Conservation (phyloP, 805 yeast species). For the Metschnikowia colocasiae region DNA sequence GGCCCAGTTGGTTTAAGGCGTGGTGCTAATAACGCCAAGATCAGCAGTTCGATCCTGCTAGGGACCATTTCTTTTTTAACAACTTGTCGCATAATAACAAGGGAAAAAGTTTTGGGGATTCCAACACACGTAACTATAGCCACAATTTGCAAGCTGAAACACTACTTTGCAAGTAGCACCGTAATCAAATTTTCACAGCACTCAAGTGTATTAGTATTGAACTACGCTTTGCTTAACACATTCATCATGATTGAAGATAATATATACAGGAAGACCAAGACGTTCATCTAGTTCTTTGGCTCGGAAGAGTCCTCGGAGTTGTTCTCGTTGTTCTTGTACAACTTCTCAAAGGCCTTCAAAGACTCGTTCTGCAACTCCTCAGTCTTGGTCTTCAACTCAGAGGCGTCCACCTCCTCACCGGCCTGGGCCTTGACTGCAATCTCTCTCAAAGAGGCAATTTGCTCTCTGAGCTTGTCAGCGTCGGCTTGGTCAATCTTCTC, state of each 20-base stretch:
- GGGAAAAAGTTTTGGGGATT: too few relatives aligned
- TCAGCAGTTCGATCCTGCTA: constrained; percentile 88
- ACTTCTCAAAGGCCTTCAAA: constrained; percentile 71
- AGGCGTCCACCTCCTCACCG: constrained; percentile 58
- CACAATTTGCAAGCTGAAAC: too few relatives aligned
- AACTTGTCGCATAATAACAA: too few relatives aligned
- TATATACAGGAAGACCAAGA: constrained; percentile 18
- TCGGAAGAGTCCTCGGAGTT: constrained; percentile 23
- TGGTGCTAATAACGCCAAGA: constrained; percentile 57
- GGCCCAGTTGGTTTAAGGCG: constrained; percentile 56
- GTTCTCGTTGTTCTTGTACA: constrained; percentile 30
- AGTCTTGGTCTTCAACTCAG: constrained; percentile 66
- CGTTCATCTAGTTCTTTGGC: constrained; percentile 24
- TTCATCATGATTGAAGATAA: constrained; percentile 9
- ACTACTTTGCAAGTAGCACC: too few relatives aligned
- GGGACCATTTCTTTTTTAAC: constrained; percentile 56
- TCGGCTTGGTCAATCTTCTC: constrained; percentile 45
- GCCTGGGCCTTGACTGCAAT: constrained; percentile 61
- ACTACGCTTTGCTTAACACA: too few relatives aligned
- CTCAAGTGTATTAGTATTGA: too few relatives aligned
- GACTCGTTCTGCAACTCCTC: constrained; percentile 74
- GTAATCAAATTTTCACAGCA: too few relatives aligned
- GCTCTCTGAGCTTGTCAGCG: constrained; percentile 40
- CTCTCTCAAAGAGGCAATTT: constrained; percentile 44
- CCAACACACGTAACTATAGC: too few relatives aligned